phyloP scores from a whole-genome alignment of 805 yeast species.

The Suhomyces emberorum region DNA sequence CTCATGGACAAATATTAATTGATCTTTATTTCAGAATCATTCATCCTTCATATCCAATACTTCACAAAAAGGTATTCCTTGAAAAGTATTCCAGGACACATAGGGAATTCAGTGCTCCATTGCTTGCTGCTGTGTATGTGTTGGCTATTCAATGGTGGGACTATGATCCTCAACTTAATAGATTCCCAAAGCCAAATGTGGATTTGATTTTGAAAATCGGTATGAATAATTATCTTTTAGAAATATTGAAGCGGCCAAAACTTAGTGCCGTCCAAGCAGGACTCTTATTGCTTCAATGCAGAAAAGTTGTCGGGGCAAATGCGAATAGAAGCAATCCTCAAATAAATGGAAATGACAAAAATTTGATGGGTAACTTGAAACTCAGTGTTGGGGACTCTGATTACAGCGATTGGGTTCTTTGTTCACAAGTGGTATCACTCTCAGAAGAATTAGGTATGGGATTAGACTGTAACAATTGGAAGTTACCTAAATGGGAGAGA shows the following conservation, averaged over 20 bases:
- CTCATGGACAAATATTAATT: slow-evolving; percentile 80
- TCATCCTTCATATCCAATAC: slow-evolving; percentile 88
- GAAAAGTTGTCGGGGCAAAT: slow-evolving; percentile 30
- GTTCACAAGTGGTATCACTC: slow-evolving; percentile 81
- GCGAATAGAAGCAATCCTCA: slow-evolving; percentile 8
- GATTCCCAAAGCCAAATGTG: slow-evolving; percentile 76
- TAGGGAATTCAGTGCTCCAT: slow-evolving; percentile 86
- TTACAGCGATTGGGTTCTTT: slow-evolving; percentile 76
- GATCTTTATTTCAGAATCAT: slow-evolving; percentile 80
- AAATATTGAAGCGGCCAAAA: slow-evolving; percentile 81
- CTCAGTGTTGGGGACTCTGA: slow-evolving; percentile 28
- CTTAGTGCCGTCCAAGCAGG: slow-evolving; percentile 92
- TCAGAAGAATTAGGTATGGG: slow-evolving; percentile 92
- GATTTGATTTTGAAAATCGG: slow-evolving; percentile 45
- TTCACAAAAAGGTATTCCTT: slow-evolving; percentile 86
- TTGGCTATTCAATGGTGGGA: slow-evolving; percentile 96
- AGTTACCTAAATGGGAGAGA: slow-evolving; percentile 91
- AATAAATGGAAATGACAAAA: slow-evolving; percentile 13
- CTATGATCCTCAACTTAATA: slow-evolving; percentile 70
- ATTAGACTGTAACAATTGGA: slow-evolving; percentile 87
- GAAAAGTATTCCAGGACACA: slow-evolving; percentile 91
- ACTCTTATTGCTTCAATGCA: slow-evolving; percentile 67
- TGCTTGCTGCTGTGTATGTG: slow-evolving; percentile 85
- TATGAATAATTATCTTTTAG: slow-evolving; percentile 67
- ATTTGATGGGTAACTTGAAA: background rate